These are phyloP conservation scores for Daldinia eschscholtzii DNA, from an alignment of 2,329 filamentous ascomycete genomes.

Conservation along the genomic window DNA sequence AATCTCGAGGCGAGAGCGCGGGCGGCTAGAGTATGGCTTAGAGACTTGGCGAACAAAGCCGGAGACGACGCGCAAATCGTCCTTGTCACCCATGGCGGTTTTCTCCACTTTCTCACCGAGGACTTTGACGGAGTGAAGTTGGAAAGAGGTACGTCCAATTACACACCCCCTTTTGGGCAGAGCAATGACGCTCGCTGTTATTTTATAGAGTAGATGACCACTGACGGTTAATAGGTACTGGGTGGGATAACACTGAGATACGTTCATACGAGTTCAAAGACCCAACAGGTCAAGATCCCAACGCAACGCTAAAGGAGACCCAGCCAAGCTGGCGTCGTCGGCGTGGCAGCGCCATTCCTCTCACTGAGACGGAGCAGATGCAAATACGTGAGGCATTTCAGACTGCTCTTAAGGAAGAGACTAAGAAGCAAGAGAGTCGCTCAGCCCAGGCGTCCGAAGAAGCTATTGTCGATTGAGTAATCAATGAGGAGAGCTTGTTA, in stretches of 20 bases:
- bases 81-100: slow-evolving; percentile 84
- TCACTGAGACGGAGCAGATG: slow-evolving; percentile 61
- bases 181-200: not conserved
- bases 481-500: not conserved
- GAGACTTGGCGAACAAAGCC: slow-evolving; percentile 58
- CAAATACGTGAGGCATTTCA: slow-evolving; percentile 59
- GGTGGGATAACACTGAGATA: slow-evolving; percentile 80
- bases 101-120: slow-evolving; percentile 86
- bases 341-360: slow-evolving; percentile 56
- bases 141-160: slow-evolving; percentile 54
- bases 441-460: slow-evolving; percentile 11
- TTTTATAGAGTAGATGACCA: slow-evolving; percentile 7
- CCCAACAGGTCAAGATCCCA: slow-evolving; percentile 61
- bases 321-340: slow-evolving; percentile 61
- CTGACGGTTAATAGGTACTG: slow-evolving; percentile 67
- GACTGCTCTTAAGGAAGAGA: slow-evolving; percentile 51
- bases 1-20: slow-evolving; percentile 72
- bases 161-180: not conserved
- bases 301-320: slow-evolving; percentile 64
- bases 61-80: slow-evolving; percentile 73
- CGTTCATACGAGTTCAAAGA: slow-evolving; percentile 75
- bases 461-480: slow-evolving; percentile 23
- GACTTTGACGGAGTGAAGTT: slow-evolving; percentile 76
- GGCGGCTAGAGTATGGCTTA: slow-evolving; percentile 70
- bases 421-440: slow-evolving; percentile 3